These are phyloP conservation scores for Ramaria rubella DNA, from an alignment of 768 basidiomycete genomes.

Conservation along the genomic window DNA sequence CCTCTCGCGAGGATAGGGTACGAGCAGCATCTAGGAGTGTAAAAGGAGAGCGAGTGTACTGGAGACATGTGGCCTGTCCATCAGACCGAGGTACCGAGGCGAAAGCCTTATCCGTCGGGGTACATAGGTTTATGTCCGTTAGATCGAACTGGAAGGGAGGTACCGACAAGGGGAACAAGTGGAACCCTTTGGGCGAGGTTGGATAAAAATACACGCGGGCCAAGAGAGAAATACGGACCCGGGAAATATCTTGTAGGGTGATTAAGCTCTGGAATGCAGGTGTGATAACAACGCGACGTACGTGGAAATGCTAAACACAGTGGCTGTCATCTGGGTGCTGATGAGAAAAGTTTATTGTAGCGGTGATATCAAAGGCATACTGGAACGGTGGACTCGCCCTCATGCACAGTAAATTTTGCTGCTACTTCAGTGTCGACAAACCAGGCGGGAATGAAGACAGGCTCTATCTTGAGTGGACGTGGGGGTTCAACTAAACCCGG, in stretches of 20 bases:
- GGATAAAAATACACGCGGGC: not conserved
- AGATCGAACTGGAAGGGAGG: not conserved
- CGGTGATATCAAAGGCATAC: not conserved
- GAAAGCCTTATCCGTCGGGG: not conserved
- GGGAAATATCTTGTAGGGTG: not conserved
- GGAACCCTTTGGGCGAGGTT: not conserved
- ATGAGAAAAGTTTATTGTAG: not conserved
- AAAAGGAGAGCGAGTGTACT: not conserved
- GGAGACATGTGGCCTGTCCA: not conserved
- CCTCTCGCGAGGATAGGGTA: not conserved
- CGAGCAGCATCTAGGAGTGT: not conserved
- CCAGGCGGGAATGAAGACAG: not conserved
- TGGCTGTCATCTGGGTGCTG: not conserved
- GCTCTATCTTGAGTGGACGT: not conserved
- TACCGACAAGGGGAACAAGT: not conserved
- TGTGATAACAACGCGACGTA: not conserved
- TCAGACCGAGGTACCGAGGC: not conserved
- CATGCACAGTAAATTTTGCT: not conserved
- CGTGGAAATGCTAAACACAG: not conserved
- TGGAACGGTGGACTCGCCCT: not conserved
- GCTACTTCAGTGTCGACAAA: not conserved
- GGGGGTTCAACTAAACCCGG: not conserved
- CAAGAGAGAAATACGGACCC: not conserved
- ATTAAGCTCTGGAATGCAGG: not conserved
- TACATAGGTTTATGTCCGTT: not conserved